Percentiles rank a stretch among this genome's conserved stretches.
Conservation (phyloP, 2,329 filamentous ascomycete genomes). For the Fusarium sp. region DNA sequence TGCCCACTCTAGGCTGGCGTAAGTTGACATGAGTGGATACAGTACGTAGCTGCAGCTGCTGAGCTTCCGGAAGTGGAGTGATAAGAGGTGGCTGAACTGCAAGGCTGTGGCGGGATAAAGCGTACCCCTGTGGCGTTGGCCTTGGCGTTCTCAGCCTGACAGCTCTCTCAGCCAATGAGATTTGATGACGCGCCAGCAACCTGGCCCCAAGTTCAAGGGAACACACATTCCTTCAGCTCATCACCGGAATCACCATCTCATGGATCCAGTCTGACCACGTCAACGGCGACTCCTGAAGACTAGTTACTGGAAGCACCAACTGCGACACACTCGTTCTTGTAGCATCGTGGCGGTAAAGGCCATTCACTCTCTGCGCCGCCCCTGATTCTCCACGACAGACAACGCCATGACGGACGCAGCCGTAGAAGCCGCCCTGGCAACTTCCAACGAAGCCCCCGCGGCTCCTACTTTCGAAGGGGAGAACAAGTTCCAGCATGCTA, state of each 20-base stretch:
- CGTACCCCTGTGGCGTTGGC: slow-evolving; percentile 29
- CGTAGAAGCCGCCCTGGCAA: slow-evolving; percentile 44
- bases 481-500: slow-evolving; percentile 97
- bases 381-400: slow-evolving; percentile 13
- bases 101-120: slow-evolving; percentile 39
- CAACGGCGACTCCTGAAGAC: slow-evolving; percentile 16
- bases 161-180: slow-evolving; percentile 37
- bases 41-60: slow-evolving; percentile 30
- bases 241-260: slow-evolving; percentile 16
- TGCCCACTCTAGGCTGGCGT: slow-evolving; percentile 31
- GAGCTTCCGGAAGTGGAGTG: slow-evolving; percentile 30
- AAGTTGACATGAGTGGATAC: slow-evolving; percentile 41
- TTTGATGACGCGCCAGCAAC: slow-evolving; percentile 31
- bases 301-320: slow-evolving; percentile 1
- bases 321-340: slow-evolving; percentile 8
- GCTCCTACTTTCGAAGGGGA: slow-evolving; percentile 60
- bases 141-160: slow-evolving; percentile 42
- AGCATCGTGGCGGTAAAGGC: slow-evolving; percentile 20
- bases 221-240: slow-evolving; percentile 40
- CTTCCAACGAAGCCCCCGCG: slow-evolving; percentile 38
- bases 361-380: slow-evolving; percentile 31
- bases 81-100: slow-evolving; percentile 30
- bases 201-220: slow-evolving; percentile 36
- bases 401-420: slow-evolving; percentile 46
- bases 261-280: slow-evolving; percentile 24